Percentiles rank a stretch among this genome's conserved stretches.
Evolutionary conservation across 192 early-diverging fungal species (phyloP).

Genomic region (Rhizoclosmatium sp.): DNA sequence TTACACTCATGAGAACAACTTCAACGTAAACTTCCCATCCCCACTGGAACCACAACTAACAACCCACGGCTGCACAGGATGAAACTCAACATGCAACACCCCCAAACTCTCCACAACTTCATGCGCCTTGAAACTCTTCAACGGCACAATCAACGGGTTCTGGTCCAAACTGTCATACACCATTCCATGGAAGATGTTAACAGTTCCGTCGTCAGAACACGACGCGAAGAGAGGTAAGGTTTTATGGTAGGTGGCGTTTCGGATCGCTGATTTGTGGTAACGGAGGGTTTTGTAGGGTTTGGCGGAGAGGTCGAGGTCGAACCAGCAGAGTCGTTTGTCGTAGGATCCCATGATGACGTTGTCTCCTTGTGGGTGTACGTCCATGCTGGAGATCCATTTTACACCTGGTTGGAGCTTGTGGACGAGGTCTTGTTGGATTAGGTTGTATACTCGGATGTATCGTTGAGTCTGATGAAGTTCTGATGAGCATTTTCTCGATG

Average conservation of each 20-base stretch:
- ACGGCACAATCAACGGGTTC: conserved; percentile 98
- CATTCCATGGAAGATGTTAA: conserved; percentile 98
- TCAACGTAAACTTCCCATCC: conserved; percentile 4
- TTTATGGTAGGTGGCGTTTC: conserved; percentile 86
- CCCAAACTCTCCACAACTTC: conserved; percentile 74
- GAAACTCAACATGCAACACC: conserved; percentile 84
- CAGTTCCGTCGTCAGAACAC: conserved; percentile 88
- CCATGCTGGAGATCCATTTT: conserved; percentile 96
- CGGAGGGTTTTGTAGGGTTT: conserved; percentile 94
- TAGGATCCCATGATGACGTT: conserved; percentile 96
- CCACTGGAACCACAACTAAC: conserved; percentile 75
- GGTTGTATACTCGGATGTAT: conserved; percentile 92
- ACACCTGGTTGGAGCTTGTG: conserved; percentile 86
- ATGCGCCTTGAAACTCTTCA: conserved; percentile 91
- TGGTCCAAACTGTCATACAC: conserved; percentile 95
- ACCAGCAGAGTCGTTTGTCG: conserved; percentile 96
- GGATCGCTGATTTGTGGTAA: conserved; percentile 89
- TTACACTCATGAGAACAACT: conserved; percentile 29
- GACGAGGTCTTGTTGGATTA: conserved; percentile 84
- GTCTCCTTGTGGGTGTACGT: conserved; percentile 92
- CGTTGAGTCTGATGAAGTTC: conserved; percentile 79
- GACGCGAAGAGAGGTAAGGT: conserved; percentile 94
- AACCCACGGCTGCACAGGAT: conserved; percentile 97
- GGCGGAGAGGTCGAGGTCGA: conserved; percentile 91
- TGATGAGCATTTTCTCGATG: too few relatives aligned